These are phyloP conservation scores for Paramecium pentaurelia DNA, from an alignment of 73 alveolate species.

Conservation along the genomic window DNA sequence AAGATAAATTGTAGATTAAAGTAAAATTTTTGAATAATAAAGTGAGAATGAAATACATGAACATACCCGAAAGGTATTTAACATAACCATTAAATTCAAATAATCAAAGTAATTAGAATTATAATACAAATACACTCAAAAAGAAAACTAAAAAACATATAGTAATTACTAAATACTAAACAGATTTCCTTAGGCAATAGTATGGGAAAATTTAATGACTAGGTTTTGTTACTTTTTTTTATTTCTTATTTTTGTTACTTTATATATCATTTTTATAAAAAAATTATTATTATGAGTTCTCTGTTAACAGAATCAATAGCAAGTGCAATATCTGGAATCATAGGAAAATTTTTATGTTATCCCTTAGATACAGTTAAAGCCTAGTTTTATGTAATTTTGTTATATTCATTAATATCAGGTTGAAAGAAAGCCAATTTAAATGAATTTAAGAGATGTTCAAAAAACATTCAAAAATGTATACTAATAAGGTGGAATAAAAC, in stretches of 20 bases:
- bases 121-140: not conserved
- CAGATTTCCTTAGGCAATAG: not conserved
- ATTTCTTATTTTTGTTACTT: not conserved
- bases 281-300: not conserved
- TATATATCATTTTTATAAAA: not conserved
- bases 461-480: not conserved
- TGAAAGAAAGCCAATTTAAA: not conserved
- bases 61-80: not conserved
- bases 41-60: slow-evolving; percentile 32
- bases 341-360: slow-evolving; percentile 67
- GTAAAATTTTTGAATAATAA: not conserved
- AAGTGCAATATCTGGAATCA: slow-evolving; percentile 45
- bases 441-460: not conserved
- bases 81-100: not conserved
- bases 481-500: slow-evolving; percentile 23
- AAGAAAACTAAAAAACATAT: not conserved
- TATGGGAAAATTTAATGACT: not conserved
- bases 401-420: not conserved
- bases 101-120: not conserved
- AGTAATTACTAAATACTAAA: not conserved
- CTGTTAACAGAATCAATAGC: not conserved
- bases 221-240: not conserved
- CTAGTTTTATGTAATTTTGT: slow-evolving; percentile 53
- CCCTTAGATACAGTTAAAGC: slow-evolving; percentile 83
- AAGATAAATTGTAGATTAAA: not conserved